A percentile compares a stretch with the other conserved stretches of the same genome.
phyloP scores from a whole-genome alignment of 306 rosid genomes.

The Cucumis hystrix region DNA sequence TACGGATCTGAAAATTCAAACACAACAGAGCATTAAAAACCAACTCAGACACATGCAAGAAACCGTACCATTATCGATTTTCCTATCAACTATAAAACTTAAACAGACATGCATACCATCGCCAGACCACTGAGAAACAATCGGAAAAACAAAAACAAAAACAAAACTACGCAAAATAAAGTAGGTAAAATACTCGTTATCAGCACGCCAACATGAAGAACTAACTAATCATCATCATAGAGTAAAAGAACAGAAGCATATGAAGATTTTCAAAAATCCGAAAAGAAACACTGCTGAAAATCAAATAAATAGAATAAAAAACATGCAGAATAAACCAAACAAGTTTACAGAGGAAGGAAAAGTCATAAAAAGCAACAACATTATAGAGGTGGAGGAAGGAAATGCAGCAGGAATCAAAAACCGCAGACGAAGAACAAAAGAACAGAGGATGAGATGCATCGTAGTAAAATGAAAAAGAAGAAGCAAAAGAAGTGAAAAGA shows the following conservation, averaged over 20 bases:
- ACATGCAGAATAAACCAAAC: background rate
- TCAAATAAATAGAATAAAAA: background rate
- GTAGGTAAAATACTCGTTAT: background rate
- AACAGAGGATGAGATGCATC: background rate
- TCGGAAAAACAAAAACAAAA: background rate
- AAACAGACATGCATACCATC: background rate
- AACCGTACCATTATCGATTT: background rate
- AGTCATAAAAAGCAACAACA: background rate
- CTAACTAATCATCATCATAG: background rate
- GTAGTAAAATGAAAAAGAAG: background rate
- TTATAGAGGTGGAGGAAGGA: background rate
- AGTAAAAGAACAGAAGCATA: background rate
- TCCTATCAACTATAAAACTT: background rate
- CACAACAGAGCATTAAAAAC: background rate
- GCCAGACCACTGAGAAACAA: background rate
- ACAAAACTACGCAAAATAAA: background rate
- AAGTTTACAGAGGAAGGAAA: background rate
- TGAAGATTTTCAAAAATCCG: background rate
- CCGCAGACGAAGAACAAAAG: background rate
- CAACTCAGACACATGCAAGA: background rate
- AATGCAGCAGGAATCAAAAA: background rate
- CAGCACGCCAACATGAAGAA: background rate
- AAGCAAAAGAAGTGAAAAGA: background rate
- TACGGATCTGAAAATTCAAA: constrained; percentile 60
- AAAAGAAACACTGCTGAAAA: background rate